Evolutionary conservation across 352 stramenopile genomes (phyloP), one percentile per base, ranked within the genome.

Genomic region (Phytopythium kandeliae): DNA sequence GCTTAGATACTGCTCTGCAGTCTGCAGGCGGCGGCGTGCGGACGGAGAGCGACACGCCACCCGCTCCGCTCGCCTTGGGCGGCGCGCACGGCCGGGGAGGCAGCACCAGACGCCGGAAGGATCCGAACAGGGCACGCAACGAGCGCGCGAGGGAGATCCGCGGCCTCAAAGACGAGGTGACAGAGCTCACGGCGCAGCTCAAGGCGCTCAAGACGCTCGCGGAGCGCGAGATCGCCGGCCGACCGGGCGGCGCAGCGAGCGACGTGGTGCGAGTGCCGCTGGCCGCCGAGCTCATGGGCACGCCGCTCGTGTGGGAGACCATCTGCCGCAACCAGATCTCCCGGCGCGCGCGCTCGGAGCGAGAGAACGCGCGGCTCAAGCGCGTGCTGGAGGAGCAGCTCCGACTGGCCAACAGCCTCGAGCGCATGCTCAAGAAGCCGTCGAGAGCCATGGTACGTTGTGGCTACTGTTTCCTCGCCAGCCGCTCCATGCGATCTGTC

Each of bases 331-430:
- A 54, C 22, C 64, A 73, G 41, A 48, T 31, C 2, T 33, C 51
- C 16, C 42, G 51, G 8, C 49, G 53, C 6, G 33, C 50, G 25
- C 42, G 57, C 45, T 36, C 53, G 9, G 57, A 73, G 36, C 22
- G 35, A 9, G 52, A 51, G 12, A 69, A 73, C 45, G 25, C 26
- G 13, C 57, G 50, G 0, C 48, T 69, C 21, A 69, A 67, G 19
- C 47, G 57, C n/a, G 44, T 66, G 33, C 51, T 82, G 30, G 58
- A 78, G 40, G 60, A 64, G 19, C 71, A 78, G 26, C 59, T 70
- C 25, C 59, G 64, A 19, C 30, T 72, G 11, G 57, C 58, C 10
- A 56, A 68, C 19, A 64, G 35, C 21, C 43, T 82, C 2, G 62
- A 62, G 25, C 51, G 25, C 19, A 31, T 72, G 6, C 41, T 75